Evolutionary conservation across 306 rosid genomes (phyloP).

Genomic region (Gastrolobium villosum): DNA sequence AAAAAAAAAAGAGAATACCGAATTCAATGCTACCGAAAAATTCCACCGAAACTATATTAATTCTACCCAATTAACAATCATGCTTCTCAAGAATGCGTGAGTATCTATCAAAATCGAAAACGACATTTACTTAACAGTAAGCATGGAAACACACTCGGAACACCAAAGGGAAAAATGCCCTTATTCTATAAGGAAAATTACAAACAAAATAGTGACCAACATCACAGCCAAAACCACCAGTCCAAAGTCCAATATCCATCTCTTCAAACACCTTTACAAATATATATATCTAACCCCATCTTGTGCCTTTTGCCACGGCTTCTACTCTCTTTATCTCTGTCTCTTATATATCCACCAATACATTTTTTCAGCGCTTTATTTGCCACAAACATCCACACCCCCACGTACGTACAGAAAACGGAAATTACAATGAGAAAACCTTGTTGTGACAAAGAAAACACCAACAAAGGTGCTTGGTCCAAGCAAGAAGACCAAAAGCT

Average conservation of each 20-base stretch:
- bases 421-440: slow-evolving; percentile 61
- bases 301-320: slow-evolving; percentile 17
- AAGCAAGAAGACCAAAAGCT: slow-evolving; percentile 81
- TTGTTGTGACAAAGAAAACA: slow-evolving; percentile 70
- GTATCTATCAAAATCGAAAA: slow-evolving; percentile 26
- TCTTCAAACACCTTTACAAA: background rate
- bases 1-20: no score
- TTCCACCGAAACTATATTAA: background rate
- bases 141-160: slow-evolving; percentile 17
- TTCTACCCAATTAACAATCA: background rate
- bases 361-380: slow-evolving; percentile 24
- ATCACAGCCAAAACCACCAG: slow-evolving; percentile 69
- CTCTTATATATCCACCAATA: background rate
- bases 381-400: background rate
- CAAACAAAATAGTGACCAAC: slow-evolving; percentile 24
- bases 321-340: slow-evolving; percentile 7
- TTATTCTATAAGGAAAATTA: slow-evolving; percentile 11
- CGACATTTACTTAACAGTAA: slow-evolving; percentile 66
- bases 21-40: no score
- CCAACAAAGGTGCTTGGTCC: slow-evolving; percentile 82
- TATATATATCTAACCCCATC: slow-evolving; percentile 51
- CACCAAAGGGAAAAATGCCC: background rate
- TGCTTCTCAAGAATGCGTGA: background rate
- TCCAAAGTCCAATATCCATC: slow-evolving; percentile 63
- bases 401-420: background rate